Conservation (phyloP, 768 basidiomycete genomes). For the Gyrodon lividus region DNA sequence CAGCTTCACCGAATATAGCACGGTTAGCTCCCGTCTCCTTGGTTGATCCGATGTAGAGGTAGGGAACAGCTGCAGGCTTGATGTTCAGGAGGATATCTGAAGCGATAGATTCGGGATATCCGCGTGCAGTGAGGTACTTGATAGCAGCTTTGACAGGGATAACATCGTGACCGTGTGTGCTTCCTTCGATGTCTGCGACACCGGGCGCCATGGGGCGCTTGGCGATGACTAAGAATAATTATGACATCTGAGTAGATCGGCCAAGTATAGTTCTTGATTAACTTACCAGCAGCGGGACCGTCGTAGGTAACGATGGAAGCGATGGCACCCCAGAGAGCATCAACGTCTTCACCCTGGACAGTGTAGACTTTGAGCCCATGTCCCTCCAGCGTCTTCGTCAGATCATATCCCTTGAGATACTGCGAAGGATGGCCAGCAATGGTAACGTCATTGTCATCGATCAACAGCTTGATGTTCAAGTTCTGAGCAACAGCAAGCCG, state of each 20-base stretch:
- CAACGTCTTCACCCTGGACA: conserved; percentile 77
- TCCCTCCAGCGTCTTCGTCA: conserved; percentile 71
- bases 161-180: conserved; percentile 80
- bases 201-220: conserved; percentile 72
- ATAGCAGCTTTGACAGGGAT: conserved; percentile 80
- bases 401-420: conserved; percentile 77
- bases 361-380: conserved; percentile 78
- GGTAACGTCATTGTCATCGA: conserved; percentile 91
- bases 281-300: conserved; percentile 78
- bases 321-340: conserved; percentile 71
- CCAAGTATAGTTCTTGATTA: background rate
- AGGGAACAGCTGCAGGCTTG: conserved; percentile 54
- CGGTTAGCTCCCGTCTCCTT: conserved; percentile 80
- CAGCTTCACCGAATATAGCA: conserved; percentile 83
- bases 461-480: conserved; percentile 81
- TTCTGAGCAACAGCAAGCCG: conserved; percentile 80
- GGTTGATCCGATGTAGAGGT: conserved; percentile 66
- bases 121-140: conserved; percentile 66
- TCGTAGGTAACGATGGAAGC: conserved; percentile 51
- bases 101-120: conserved; percentile 49
- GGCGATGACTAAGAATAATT: conserved; percentile 49
- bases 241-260: background rate
- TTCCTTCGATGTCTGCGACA: conserved; percentile 75
- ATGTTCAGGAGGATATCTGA: conserved; percentile 60
- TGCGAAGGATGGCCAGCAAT: conserved; percentile 90